Evolutionary conservation across 129 eudicot genomes (phyloP).

Genomic region (Arctium lappa): DNA sequence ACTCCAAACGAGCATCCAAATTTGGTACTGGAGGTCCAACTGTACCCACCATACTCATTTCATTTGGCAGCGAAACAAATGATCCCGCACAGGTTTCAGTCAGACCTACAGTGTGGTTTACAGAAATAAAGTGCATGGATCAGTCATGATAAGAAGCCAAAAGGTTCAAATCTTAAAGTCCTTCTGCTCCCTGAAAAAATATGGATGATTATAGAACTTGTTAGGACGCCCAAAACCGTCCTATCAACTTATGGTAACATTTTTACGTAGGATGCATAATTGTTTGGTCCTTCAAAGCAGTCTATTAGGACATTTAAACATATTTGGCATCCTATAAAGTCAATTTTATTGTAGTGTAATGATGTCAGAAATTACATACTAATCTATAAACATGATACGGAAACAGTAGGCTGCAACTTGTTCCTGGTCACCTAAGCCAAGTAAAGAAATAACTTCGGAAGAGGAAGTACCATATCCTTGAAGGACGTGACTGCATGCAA

Average conservation of each 20-base stretch:
- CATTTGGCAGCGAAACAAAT: conserved; percentile 66
- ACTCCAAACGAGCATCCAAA: conserved; percentile 70
- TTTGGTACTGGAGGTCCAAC: conserved; percentile 87
- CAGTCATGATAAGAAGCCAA: neutral
- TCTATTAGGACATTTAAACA: neutral
- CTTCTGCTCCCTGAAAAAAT: neutral
- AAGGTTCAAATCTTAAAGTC: conserved; percentile 1
- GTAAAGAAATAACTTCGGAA: neutral
- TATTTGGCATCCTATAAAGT: neutral
- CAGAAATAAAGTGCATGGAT: conserved; percentile 2
- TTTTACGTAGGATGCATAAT: neutral
- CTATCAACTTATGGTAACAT: neutral
- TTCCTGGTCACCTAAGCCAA: neutral
- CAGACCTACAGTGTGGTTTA: conserved; percentile 45
- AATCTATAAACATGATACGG: neutral
- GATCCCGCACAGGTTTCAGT: conserved; percentile 89
- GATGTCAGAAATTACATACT: neutral
- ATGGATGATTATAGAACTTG: neutral
- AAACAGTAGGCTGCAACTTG: neutral
- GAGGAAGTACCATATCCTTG: conserved; percentile 73
- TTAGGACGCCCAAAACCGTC: neutral
- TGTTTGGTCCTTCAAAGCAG: neutral
- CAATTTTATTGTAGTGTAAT: neutral
- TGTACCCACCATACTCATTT: conserved; percentile 69
- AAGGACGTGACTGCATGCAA: conserved; percentile 67